phyloP scores from a whole-genome alignment of 1,139 yeast genomes.

The Spencermartinsiella ligniputridi region DNA sequence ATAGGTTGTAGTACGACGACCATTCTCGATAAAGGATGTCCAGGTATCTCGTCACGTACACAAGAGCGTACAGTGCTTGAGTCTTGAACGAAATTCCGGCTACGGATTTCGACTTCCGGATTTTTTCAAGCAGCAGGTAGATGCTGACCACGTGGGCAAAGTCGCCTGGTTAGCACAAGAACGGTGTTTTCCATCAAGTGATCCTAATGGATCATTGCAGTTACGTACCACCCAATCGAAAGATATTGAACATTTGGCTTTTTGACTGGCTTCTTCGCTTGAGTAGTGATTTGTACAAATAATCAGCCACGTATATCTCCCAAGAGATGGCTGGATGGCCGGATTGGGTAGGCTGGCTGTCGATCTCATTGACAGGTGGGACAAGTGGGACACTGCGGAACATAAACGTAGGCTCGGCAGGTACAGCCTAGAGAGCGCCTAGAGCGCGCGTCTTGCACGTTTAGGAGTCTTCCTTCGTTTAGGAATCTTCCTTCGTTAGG shows the following conservation, averaged over 20 bases:
- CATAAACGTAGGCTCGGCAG: no score
- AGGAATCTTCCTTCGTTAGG: no score
- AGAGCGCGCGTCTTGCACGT: no score
- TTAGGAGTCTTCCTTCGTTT: no score
- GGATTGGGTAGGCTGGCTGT: neutral
- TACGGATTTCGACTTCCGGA: conserved; percentile 60
- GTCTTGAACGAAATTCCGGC: conserved; percentile 88
- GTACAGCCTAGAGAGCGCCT: no score
- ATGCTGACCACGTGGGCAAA: conserved; percentile 79
- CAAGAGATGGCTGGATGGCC: neutral
- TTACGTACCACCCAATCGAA: conserved; percentile 24
- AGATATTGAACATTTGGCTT: conserved; percentile 26
- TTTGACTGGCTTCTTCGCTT: no score
- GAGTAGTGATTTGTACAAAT: no score
- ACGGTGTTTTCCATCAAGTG: neutral
- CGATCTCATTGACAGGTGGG: no score
- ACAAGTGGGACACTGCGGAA: no score
- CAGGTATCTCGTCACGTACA: conserved; percentile 74
- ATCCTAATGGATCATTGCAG: neutral
- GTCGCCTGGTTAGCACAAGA: conserved; percentile 47
- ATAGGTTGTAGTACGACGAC: conserved; percentile 63
- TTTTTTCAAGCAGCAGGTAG: conserved; percentile 66
- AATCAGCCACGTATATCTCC: conserved; percentile 1
- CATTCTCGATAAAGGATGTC: conserved; percentile 52
- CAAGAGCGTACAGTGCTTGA: conserved; percentile 72